Evolutionary conservation across 306 rosid genomes (phyloP), one percentile per base, ranked within the genome.

Genomic region (Arachis hypogaea): DNA sequence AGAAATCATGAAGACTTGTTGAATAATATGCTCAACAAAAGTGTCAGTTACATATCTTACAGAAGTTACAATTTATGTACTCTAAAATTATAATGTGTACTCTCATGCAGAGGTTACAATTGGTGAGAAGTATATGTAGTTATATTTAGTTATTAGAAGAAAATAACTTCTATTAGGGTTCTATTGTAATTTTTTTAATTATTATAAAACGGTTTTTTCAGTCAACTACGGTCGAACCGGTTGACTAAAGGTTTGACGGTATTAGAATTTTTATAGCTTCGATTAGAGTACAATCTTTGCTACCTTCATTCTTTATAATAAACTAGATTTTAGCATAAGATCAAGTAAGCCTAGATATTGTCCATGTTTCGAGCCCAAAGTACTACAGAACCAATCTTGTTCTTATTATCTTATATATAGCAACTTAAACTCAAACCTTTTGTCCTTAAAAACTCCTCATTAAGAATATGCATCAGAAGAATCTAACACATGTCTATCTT

Each of bases 241-340:
- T 66, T 57, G 51, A 55, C 65, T 72, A 58, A 40, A 50, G 58
- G 11, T 55, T 42, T 40, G 66, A 44, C 16, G 9, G 47, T 57
- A 56, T 44, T 11, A 11, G 12, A 56, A 42, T 18, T 29, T 67
- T 42, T 7, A 2, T 45, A n/a, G 56, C 42, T 22, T 56, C 30
- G 41, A 14, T 33, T 43, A 7, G 43, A 38, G 36, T 30, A 43
- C 14, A 63, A 63, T 51, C 43, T 14, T 14, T 14, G 14, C 14
- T 14, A 14, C 14, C 14, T 14, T 14, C 14, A 14, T 14, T 14
- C 14, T 14, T 14, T 14, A 14, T 14, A 14, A n/a, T 56, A 54
- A 43, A 65, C 57, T 52, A 78, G 40, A 7, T 57, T 72, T 58
- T 7, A 65, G 33, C 64, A 51, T 11, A 60, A 43, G 52, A 47